Evolutionary conservation across 2,329 filamentous ascomycete species (phyloP), one percentile per base, ranked within the genome.

Genomic region (Venturia pyrina): DNA sequence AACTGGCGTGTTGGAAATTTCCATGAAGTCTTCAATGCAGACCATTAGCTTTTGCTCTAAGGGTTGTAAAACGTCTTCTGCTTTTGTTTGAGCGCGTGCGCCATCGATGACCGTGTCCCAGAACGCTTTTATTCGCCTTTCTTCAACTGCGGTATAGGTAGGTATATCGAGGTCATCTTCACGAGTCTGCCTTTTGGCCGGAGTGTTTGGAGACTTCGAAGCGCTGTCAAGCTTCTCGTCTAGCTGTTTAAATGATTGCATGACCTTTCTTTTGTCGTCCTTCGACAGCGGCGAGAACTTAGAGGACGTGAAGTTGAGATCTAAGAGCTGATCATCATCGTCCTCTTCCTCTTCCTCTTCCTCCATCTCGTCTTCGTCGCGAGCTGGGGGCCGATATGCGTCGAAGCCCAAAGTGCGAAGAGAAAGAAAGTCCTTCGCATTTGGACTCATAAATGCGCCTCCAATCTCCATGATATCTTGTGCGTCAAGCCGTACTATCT

Each of bases 1-100:
- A 66, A 91, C 86, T 6, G 83, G 75, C 0, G 89, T 87, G 72
- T 84, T 83, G 70, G 83, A 85, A 10, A 99, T 81, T 69, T 96
- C 90, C 64, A 89, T 86, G 71, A 91, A 89, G 73, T 98, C 91
- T 73, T 89, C 85, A 15, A 96, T 78, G 70, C 91, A 91, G 48
- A 96, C 81, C 66, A 98, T 87, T 8, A 92, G 81, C 32, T 81
- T 81, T 62, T 81, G 73, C 71, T 73, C 67, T 24, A 70, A 73
- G 66, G 65, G 64, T 65, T 67, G 37, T 69, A n/a, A 70, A 69
- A 13, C 73, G 63, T 28, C 67, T 48, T 62, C 74, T 65, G 19
- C 56, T 67, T 40, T 17, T 24, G 13, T 43, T 15, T 41, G 7
- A 17, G 44, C 8, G 13, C 56, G 19, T 7, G 59, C 53, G 21